Base-by-base conservation (phyloP, 768 basidiomycete genomes). In the Gloeophyllum trabeum region DNA sequence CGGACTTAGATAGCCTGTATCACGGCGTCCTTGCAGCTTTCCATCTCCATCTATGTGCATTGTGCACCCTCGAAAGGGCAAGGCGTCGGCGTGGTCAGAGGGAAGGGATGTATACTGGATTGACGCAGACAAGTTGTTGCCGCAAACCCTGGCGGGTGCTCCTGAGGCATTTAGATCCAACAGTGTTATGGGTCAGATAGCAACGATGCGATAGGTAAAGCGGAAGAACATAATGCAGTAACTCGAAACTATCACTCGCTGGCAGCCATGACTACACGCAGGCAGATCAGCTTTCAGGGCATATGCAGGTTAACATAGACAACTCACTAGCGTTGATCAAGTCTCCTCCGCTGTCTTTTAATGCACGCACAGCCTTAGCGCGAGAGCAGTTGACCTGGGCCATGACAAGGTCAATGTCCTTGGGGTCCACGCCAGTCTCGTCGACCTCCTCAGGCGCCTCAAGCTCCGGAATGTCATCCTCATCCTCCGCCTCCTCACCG, bases 361-460 rank as follows among this genome's bases (percentile, higher is more conserved):
- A 65, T 48, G 77, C 92, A 44, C 80, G 76, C 34, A 91, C 85
- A 28, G 94, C 96, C 61, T 93, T 96, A 32, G 87, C 88, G 48
- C 91, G 79, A 39, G 88, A 78, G 64, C 90, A 94, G 56, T 74
- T 80, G 49, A 91, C 89, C 69, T 91, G 76, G 61, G 78, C 74
- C 72, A 97, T 90, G 41, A 99, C 88, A 43, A 96, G 76, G 46
- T 94, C 92, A 50, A 96, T 89, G 59, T 99, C 96, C 62, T 91
- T 91, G 37, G 86, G 74, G 51, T 96, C 91, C 47, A 97, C 73
- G 30, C 85, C 89, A 19, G 80, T 82, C 67, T 92, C 89, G 53
- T 91, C 88, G 16, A 87, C 68, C 44, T 89, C 89, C 32, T 87
- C 87, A 13, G 75, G 69, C 5, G 76, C 79, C 64, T 89, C 88